Base-by-base conservation (phyloP, 805 yeast species). In the Ogataea kodamae region DNA sequence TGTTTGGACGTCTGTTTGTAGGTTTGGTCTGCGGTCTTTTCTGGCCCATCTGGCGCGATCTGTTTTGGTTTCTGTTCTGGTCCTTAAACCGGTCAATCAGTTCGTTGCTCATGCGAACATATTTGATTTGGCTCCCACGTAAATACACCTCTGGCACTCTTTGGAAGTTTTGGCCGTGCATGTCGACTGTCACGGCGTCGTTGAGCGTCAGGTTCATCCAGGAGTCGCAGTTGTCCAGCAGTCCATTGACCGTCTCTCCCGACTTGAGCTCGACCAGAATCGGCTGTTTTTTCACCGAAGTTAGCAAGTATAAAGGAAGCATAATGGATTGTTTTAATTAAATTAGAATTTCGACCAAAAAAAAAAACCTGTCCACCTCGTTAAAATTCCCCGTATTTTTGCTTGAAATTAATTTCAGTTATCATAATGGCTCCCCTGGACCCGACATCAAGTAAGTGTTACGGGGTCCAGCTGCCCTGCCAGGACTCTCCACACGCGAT, bases 171-270 rank as follows among this genome's bases (percentile, higher is more conserved):
- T 73, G 78, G 22, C 84, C 90, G 46, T 70, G 56, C 25, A 76
- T 65, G 48, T 76, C 75, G 10, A 79, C 72, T 53, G 79, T 83
- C 29, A 78, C 74, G 10, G 81, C 97, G 43, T 88, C 79, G 20
- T 70, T 70, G 34, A 92, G 68, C 2, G 95, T 84, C 45, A 92
- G 68, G 59, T 92, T 92, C 99, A 92, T 92, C 88, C 94, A 85
- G 23, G 86, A 79, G 58, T 92, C 99, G 49, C 95, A 87, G 53
- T 85, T 83, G 36, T 77, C 75, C 40, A 92, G 67, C 37, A 73
- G 74, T 31, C 99, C 99, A 52, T 81, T 82, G 30, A 89, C 68
- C 7, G 90, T 79, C 52, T 86, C 96, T 20, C 97, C 96, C 37
- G 82, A 79, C 59, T 92, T 92, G 54, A 92, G 74, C 59, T 90